These are phyloP conservation scores for Leccinellum rugosiceps DNA, from an alignment of 768 basidiomycete genomes.

Conservation along the genomic window DNA sequence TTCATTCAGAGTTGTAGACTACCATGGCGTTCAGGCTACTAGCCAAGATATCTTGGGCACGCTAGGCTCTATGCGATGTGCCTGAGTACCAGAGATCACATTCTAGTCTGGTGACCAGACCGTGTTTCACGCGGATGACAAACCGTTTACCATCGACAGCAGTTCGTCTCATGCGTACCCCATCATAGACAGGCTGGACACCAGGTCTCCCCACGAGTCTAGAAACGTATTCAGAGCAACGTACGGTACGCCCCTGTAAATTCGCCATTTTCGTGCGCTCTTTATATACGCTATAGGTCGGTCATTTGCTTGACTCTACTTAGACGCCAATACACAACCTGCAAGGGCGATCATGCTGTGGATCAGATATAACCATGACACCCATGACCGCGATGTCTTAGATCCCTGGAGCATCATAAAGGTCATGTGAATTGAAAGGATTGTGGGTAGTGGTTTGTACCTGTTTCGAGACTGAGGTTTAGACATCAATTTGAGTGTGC, in stretches of 20 bases:
- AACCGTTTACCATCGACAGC: no score
- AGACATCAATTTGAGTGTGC: not conserved
- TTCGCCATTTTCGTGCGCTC: not conserved
- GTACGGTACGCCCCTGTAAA: no score
- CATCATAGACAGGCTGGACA: no score
- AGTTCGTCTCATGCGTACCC: no score
- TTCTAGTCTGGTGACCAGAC: no score
- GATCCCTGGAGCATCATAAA: not conserved
- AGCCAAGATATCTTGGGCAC: not conserved
- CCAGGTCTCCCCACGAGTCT: not conserved
- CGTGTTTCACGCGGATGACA: no score
- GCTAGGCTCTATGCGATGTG: not conserved
- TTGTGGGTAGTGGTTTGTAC: not conserved
- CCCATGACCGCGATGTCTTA: not conserved
- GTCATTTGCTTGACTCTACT: not conserved
- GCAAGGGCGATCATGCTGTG: not conserved
- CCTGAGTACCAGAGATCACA: no score
- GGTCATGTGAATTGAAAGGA: no score
- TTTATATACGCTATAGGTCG: not conserved
- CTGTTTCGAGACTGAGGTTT: not conserved
- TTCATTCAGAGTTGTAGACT: not conserved
- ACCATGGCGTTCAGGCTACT: not conserved
- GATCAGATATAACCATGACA: not conserved
- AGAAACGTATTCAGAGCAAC: not conserved
- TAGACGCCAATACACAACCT: not conserved